Evolutionary conservation across 805 yeast species (phyloP), one percentile per base, ranked within the genome.

Genomic region (Candida maris): DNA sequence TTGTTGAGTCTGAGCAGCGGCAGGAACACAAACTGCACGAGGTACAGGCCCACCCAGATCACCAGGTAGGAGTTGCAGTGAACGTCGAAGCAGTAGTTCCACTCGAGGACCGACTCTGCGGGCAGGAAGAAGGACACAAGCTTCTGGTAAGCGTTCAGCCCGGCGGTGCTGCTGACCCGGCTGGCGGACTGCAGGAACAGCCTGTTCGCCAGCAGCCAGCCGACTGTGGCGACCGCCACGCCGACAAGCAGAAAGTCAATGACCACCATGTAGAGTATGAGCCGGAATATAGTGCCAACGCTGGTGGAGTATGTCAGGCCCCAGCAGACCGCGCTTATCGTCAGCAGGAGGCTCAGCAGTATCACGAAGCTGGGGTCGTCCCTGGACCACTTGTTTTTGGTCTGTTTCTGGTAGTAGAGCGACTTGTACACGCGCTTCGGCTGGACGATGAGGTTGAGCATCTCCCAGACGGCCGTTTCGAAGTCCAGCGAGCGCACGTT

Each of bases 51-150:
- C 35, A 85, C 70, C 95, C 95, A 86, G 29, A 87, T 79, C 12
- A 81, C 67, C 44, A 87, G 63, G 56, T 84, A 87, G n/a, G 95
- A 75, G 59, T 89, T 89, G 65, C 96, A 86, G 62, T 89, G 97
- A 19, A 88, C 81, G 53, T 88, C 97, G 56, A 89, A 89, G 64
- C 96, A 87, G 57, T 86, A 88, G 1, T 91, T 88, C 96, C 96
- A 89, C 56, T 89, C 96, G 36, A 86, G 64, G 27, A 68, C 63
- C n/a, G 62, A 54, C 22, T 54, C 49, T 6, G 39, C 47, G 54
- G 68, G 56, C 51, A 67, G 29, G 2, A 47, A 20, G 30, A 54
- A 59, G 19, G 59, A 58, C 26, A 64, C 35, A 18, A 51, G 39
- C 45, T 52, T 54, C 34, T 46, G 42, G 12, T 44, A 38, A 7